Evolutionary conservation across 2,329 filamentous ascomycete species (phyloP).

Genomic region (Epichloe gansuensis): DNA sequence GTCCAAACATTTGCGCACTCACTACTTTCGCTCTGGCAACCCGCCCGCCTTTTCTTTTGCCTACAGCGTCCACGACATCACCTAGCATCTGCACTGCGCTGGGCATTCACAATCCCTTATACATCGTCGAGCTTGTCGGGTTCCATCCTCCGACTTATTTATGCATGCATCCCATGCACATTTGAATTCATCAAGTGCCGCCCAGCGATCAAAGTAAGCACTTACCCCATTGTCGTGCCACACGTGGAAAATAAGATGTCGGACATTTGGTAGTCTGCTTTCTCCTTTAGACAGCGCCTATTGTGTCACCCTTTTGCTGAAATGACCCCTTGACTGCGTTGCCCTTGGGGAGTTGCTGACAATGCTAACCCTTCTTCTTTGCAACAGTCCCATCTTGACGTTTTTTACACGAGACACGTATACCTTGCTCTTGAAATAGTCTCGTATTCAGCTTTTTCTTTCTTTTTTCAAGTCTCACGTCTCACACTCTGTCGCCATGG

Average conservation of each 20-base stretch:
- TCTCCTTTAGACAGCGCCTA: background rate
- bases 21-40: background rate
- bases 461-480: background rate
- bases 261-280: background rate
- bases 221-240: background rate
- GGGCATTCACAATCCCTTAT: background rate
- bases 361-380: background rate
- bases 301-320: background rate
- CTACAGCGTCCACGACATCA: background rate
- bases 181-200: background rate
- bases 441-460: conserved; percentile 6
- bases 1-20: background rate
- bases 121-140: background rate
- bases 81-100: background rate
- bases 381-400: background rate
- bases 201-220: background rate
- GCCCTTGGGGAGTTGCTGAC: background rate
- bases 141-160: conserved; percentile 1
- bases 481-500: conserved; percentile 14
- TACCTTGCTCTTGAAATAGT: background rate
- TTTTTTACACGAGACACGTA: background rate
- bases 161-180: conserved; percentile 1
- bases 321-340: background rate
- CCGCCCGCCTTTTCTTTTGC: background rate
- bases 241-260: background rate